Evolutionary conservation across 2,329 filamentous ascomycete species (phyloP), one percentile per base, ranked within the genome.

Genomic region (Aspergillus intermedius): DNA sequence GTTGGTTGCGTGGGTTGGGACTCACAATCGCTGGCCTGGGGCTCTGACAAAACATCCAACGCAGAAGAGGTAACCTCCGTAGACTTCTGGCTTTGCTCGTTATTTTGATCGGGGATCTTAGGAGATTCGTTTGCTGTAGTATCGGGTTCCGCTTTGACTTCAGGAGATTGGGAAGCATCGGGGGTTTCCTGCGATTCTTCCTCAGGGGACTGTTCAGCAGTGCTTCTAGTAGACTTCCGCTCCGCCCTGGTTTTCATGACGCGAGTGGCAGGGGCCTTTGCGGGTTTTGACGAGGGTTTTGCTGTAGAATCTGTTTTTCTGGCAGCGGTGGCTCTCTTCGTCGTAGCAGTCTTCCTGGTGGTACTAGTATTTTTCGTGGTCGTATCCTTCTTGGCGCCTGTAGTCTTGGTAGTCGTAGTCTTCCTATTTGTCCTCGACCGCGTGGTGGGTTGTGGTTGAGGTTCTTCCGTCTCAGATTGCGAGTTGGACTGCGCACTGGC

Each of bases 351-450:
- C 15, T 49, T 30, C 10, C 25, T 42, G 19, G 47, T 40, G 10
- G 42, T 37, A n/a, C 49, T 46, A n/a, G 50, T n/a, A 32, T 52
- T 54, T 15, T 51, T 52, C 5, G 41, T 30, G 25, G 41, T 5
- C 23, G 41, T 30, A 5, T 17, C 34, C 34, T 35, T 35, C 15
- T 35, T 35, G 1, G 34, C 34, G 4, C 34, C 34, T 35, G 39
- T 28, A 43, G 22, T 25, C 12, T 15, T 25, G 4, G 50, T 50
- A 5, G 48, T 45, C 4, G 48, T 45, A 5, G 47, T 37, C 25
- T 57, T 55, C 34, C 54, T 59, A 15, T 40, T 28, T n/a, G 53
- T 42, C 32, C 49, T 55, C 5, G 56, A 34, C 6, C 53, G 54
- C 28, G 54, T 49, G 17, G 49, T 25, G 40, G 50, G 34, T 44